Evolutionary conservation across 139 green algal genomes (phyloP).

Genomic region (Auxenochlorella protothecoides): DNA sequence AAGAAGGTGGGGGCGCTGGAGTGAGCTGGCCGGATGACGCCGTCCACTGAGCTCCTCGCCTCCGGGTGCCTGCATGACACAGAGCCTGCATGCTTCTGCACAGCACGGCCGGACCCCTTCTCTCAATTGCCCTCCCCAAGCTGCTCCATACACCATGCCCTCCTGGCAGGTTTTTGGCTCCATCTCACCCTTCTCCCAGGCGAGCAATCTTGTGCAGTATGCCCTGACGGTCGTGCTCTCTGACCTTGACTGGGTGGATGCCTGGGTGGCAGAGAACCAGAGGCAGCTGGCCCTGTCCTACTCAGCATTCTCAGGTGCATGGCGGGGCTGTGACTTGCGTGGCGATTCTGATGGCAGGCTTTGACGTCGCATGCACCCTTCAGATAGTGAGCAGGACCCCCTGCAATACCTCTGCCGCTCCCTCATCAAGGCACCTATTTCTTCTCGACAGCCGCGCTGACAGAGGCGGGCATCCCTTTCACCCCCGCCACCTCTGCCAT

Average conservation of each 20-base stretch:
- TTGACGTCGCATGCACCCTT: too few relatives aligned
- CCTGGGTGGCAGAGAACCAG: neutral
- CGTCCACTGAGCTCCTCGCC: neutral
- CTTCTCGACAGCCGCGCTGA: slow-evolving; percentile 28
- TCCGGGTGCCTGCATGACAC: too few relatives aligned
- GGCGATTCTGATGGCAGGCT: too few relatives aligned
- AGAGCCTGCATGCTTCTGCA: too few relatives aligned
- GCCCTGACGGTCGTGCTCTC: neutral
- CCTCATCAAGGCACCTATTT: neutral
- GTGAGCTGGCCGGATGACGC: neutral
- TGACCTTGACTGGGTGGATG: neutral
- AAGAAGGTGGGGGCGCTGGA: slow-evolving; percentile 11
- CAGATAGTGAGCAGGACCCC: too few relatives aligned
- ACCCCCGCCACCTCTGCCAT: slow-evolving; percentile 38
- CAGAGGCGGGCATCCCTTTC: slow-evolving; percentile 41
- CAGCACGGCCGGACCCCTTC: too few relatives aligned
- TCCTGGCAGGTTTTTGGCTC: neutral
- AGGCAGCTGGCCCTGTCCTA: neutral
- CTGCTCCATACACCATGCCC: neutral
- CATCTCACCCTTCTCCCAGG: neutral
- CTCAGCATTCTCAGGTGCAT: too few relatives aligned
- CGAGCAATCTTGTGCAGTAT: neutral
- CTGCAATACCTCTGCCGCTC: neutral
- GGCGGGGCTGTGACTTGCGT: too few relatives aligned
- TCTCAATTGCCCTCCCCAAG: too few relatives aligned